phyloP scores from a whole-genome alignment of 768 basidiomycete species.

The Coprinopsis marcescibilis region DNA sequence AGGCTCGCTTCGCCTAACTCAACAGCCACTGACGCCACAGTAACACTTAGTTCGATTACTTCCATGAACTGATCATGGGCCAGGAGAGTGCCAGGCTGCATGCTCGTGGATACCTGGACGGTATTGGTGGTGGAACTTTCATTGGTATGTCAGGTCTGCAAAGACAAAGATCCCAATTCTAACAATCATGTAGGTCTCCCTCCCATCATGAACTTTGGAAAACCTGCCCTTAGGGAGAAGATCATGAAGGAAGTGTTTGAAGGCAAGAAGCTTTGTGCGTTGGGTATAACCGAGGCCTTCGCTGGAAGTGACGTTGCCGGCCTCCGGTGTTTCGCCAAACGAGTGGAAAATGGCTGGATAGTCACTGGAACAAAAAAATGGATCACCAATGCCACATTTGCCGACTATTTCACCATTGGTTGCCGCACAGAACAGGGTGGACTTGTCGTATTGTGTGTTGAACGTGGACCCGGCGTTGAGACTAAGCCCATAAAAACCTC shows the following conservation, averaged over 20 bases:
- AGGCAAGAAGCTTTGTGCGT: constrained; percentile 65
- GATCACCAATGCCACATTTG: constrained; percentile 75
- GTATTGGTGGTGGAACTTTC: constrained; percentile 46
- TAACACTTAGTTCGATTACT: constrained; percentile 59
- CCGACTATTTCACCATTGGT: constrained; percentile 64
- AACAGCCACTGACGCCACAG: not conserved
- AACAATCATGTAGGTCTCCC: constrained; percentile 44
- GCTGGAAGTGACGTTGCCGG: constrained; percentile 75
- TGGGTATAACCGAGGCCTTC: constrained; percentile 85
- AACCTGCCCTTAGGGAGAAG: constrained; percentile 53
- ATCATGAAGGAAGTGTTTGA: constrained; percentile 52
- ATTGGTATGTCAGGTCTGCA: constrained; percentile 21
- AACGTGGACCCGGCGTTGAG: constrained; percentile 48
- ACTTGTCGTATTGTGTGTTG: constrained; percentile 23
- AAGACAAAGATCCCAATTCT: not conserved
- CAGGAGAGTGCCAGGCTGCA: constrained; percentile 68
- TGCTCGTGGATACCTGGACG: constrained; percentile 75
- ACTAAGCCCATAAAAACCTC: constrained; percentile 60
- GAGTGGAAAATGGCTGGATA: constrained; percentile 70
- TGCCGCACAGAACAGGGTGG: constrained; percentile 48
- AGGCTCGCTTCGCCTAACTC: not conserved
- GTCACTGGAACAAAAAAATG: constrained; percentile 81
- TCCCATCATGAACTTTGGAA: constrained; percentile 74
- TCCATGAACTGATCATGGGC: constrained; percentile 72
- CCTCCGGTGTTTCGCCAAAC: constrained; percentile 63